Evolutionary conservation across 257 asterid genomes (phyloP).

Genomic region (Dorcoceras hygrometricum): DNA sequence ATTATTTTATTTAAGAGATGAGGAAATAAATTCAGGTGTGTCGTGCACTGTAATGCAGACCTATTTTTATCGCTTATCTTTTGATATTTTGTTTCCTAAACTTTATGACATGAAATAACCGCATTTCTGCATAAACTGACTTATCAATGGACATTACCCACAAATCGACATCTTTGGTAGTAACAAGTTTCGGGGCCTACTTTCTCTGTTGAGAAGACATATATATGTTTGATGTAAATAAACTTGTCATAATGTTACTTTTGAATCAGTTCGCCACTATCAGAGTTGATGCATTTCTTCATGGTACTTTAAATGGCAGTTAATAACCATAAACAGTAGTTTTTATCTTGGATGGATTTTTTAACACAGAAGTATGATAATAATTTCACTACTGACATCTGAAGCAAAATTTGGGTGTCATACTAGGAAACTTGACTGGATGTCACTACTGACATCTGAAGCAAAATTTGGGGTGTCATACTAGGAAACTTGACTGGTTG

Average conservation of each 20-base stretch:
- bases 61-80: conserved; percentile 2
- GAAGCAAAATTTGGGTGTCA: not conserved
- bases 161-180: not conserved
- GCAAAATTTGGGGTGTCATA: not conserved
- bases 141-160: conserved; percentile 4
- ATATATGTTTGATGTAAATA: no score
- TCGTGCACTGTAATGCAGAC: not conserved
- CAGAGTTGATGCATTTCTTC: not conserved
- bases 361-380: not conserved
- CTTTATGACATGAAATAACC: conserved; percentile 10
- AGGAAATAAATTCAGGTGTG: conserved; percentile 20
- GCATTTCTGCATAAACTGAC: conserved; percentile 14
- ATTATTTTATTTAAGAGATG: conserved; percentile 2
- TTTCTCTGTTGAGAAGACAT: not conserved
- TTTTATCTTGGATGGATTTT: not conserved
- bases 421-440: not conserved
- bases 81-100: conserved; percentile 21
- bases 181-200: not conserved
- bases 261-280: not conserved
- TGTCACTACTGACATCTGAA: no score
- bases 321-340: not conserved
- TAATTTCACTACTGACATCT: not conserved
- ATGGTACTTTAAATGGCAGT: not conserved
- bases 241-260: not conserved
- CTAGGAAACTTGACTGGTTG: not conserved